Evolutionary conservation across 1,139 yeast genomes (phyloP).

Genomic region (Yamadazyma friedrichii): DNA sequence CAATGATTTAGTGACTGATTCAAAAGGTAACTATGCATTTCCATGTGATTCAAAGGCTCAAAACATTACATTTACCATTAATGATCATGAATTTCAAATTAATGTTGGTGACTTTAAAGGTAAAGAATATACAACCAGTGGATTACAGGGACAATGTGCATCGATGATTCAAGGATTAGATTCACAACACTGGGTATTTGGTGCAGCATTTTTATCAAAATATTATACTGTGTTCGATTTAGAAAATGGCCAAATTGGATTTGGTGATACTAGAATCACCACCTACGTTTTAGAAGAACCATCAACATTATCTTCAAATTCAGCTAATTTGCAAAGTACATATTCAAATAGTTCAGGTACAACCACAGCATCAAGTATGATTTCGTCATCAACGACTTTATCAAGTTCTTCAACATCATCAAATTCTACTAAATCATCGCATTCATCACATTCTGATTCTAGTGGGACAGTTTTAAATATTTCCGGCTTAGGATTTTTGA

Average conservation of each 20-base stretch:
- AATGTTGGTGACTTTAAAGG: conserved; percentile 49
- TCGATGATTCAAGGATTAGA: conserved; percentile 61
- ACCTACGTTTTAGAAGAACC: conserved; percentile 12
- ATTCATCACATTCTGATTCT: conserved; percentile 4
- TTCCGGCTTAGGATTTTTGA: conserved; percentile 7
- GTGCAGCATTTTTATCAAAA: conserved; percentile 58
- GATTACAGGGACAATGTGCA: conserved; percentile 54
- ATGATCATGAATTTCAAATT: conserved; percentile 45
- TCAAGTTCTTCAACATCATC: conserved; percentile 3
- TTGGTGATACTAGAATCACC: conserved; percentile 23
- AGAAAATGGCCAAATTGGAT: conserved; percentile 49
- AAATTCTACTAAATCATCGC: not conserved
- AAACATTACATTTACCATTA: conserved; percentile 38
- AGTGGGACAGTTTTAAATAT: conserved; percentile 10
- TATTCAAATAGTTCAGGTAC: conserved; percentile 1
- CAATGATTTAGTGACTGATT: conserved; percentile 49
- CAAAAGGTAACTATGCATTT: conserved; percentile 56
- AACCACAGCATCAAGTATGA: not conserved
- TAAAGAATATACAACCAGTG: conserved; percentile 34
- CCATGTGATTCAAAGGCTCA: conserved; percentile 47
- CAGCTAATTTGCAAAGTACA: not conserved
- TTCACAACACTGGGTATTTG: conserved; percentile 47
- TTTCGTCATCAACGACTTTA: conserved; percentile 3
- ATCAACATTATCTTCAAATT: conserved; percentile 2
- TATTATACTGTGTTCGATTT: conserved; percentile 62